Conservation (phyloP, 2,329 filamentous ascomycete genomes). For the Capronia epimyces region DNA sequence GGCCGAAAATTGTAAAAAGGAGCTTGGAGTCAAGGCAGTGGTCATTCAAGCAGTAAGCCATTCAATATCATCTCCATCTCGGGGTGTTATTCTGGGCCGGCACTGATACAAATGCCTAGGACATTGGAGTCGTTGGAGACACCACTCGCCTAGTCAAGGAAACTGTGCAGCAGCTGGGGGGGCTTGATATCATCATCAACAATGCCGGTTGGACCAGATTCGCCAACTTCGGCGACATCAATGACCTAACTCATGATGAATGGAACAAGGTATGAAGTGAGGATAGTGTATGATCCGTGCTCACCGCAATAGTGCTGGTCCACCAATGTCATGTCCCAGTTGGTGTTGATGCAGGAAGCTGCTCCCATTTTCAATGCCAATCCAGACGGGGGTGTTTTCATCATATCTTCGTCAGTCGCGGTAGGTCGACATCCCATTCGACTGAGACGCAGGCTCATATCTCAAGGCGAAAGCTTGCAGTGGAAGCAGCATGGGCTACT, state of each 20-base stretch:
- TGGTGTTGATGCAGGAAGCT: conserved; percentile 53
- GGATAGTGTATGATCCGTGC: not conserved
- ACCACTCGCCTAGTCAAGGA: conserved; percentile 56
- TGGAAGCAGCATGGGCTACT: conserved; percentile 63
- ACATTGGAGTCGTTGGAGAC: conserved; percentile 57
- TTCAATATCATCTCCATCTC: not conserved
- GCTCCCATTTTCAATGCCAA: conserved; percentile 56
- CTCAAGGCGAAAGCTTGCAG: conserved; percentile 53
- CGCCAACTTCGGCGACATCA: conserved; percentile 52
- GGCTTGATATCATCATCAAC: conserved; percentile 70
- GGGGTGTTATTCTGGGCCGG: not conserved
- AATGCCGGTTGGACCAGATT: conserved; percentile 67
- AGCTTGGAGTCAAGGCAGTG: conserved; percentile 48
- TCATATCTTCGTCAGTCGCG: conserved; percentile 60
- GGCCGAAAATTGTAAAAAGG: conserved; percentile 50
- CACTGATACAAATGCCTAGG: conserved; percentile 36
- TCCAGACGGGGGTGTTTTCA: conserved; percentile 57
- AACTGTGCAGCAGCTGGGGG: conserved; percentile 56
- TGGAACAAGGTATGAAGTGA: conserved; percentile 54
- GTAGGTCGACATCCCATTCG: conserved; percentile 34
- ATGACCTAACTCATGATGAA: conserved; percentile 55
- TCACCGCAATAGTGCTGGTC: conserved; percentile 49
- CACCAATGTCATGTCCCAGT: conserved; percentile 55
- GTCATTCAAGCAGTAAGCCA: conserved; percentile 56
- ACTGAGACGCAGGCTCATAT: not conserved